A percentile compares a stretch with the other conserved stretches of the same genome.
These are phyloP conservation scores for Fusarium sp. DNA, from an alignment of 2,329 filamentous ascomycete species.

Conservation along the genomic window DNA sequence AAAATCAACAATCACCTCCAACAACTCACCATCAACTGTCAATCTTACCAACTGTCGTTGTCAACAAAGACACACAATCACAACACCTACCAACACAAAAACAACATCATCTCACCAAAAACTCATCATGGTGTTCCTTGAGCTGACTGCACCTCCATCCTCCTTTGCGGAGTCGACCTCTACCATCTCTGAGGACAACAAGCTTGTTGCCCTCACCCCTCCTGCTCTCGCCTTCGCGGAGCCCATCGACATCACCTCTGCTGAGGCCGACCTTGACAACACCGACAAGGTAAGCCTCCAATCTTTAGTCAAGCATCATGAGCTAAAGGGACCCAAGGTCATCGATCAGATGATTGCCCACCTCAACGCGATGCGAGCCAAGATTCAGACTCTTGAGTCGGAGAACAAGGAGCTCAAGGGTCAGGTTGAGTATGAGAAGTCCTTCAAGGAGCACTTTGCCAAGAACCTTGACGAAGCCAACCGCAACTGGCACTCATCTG, in stretches of 20 bases:
- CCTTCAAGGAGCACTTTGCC: background rate
- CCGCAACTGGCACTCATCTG: background rate
- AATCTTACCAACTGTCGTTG: too few species aligned
- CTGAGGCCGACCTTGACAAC: too few species aligned
- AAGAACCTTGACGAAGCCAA: background rate
- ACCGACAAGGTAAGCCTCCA: background rate
- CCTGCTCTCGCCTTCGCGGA: background rate
- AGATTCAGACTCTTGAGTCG: background rate
- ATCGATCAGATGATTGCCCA: background rate
- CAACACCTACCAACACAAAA: background rate
- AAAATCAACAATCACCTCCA: background rate
- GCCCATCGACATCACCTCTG: rapidly evolving
- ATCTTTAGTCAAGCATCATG: background rate
- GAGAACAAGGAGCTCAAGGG: background rate
- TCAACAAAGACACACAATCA: background rate
- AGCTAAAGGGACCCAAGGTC: background rate
- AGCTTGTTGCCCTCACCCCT: background rate
- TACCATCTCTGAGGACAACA: background rate
- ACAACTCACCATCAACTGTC: background rate
- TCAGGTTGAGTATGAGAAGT: rapidly evolving
- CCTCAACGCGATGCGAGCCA: background rate
- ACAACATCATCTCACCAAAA: rapidly evolving
- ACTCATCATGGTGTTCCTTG: background rate
- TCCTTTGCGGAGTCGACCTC: background rate
- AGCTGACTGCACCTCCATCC: background rate